phyloP scores from a whole-genome alignment of 2,329 filamentous ascomycete genomes.

The Diaporthe caulivora region DNA sequence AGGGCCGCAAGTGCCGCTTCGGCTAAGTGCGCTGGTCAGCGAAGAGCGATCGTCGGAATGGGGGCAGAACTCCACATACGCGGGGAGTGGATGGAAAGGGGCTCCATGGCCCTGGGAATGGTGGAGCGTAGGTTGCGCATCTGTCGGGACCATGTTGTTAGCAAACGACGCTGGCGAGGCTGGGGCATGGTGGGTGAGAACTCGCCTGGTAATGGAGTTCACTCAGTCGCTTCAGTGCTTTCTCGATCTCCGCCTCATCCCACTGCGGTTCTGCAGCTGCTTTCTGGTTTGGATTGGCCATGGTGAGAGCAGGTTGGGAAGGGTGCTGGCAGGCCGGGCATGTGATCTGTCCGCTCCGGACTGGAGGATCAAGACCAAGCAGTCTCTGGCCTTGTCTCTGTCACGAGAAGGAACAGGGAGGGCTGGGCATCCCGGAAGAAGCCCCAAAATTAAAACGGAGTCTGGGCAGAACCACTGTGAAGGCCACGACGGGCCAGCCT shows the following conservation, averaged over 20 bases:
- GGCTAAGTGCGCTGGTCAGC: constrained; percentile 54
- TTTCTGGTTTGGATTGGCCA: constrained; percentile 30
- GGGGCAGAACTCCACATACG: constrained; percentile 56
- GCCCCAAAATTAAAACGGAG: background rate
- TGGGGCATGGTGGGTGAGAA: background rate
- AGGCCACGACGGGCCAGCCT: background rate
- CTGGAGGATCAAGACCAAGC: background rate
- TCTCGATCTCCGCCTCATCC: constrained; percentile 64
- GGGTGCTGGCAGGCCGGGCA: background rate
- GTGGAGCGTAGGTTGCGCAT: constrained; percentile 59
- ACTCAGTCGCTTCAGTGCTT: constrained; percentile 64
- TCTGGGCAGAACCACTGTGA: background rate
- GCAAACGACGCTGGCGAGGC: background rate
- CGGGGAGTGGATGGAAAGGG: constrained; percentile 60
- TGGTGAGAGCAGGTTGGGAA: background rate
- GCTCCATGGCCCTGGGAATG: constrained; percentile 64
- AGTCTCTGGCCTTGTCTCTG: background rate
- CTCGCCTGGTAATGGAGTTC: constrained; percentile 67
- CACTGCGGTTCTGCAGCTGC: constrained; percentile 48
- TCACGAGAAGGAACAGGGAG: background rate
- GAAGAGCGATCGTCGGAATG: background rate
- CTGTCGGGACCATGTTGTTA: constrained; percentile 25
- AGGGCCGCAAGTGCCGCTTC: constrained; percentile 62
- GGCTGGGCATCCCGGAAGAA: background rate
- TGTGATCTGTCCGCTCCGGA: background rate